Evolutionary conservation across 192 early-diverging fungal species (phyloP).

Genomic region (Podila minutissima): DNA sequence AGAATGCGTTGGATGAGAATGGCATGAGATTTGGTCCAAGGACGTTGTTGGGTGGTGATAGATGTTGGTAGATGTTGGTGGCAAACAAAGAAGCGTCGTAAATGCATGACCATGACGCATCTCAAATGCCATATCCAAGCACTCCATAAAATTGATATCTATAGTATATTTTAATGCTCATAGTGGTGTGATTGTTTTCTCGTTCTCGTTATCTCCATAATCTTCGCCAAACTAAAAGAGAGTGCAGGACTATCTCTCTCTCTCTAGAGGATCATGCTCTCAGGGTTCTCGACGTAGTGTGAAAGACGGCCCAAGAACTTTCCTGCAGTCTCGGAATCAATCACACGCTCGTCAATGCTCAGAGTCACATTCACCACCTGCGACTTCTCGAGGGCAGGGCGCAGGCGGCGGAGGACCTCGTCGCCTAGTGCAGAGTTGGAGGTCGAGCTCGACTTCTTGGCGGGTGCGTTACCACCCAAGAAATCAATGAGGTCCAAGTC

Average conservation of each 20-base stretch:
- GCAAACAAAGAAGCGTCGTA: no score
- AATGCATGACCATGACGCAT: no score
- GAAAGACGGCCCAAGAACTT: constrained; percentile 59
- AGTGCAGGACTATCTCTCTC: neutral
- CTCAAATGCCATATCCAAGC: no score
- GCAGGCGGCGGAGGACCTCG: constrained; percentile 44
- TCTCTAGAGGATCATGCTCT: constrained; percentile 52
- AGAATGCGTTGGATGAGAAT: no score
- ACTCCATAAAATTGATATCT: no score
- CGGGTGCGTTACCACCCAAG: constrained; percentile 49
- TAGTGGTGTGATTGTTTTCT: no score
- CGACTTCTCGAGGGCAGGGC: constrained; percentile 32
- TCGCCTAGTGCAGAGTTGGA: constrained; percentile 39
- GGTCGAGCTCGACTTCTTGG: constrained; percentile 40
- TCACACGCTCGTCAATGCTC: constrained; percentile 54
- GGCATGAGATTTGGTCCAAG: no score
- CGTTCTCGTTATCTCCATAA: no score
- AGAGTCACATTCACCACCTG: constrained; percentile 58
- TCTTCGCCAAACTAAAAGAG: no score
- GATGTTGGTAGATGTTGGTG: no score
- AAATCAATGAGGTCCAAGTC: constrained; percentile 59
- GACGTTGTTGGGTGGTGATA: no score
- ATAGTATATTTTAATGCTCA: no score
- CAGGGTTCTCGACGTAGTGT: constrained; percentile 64
- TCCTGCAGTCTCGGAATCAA: constrained; percentile 54